Evolutionary conservation across 495 filamentous ascomycete species (phyloP).

Genomic region (Sphaerosporella brunnea): DNA sequence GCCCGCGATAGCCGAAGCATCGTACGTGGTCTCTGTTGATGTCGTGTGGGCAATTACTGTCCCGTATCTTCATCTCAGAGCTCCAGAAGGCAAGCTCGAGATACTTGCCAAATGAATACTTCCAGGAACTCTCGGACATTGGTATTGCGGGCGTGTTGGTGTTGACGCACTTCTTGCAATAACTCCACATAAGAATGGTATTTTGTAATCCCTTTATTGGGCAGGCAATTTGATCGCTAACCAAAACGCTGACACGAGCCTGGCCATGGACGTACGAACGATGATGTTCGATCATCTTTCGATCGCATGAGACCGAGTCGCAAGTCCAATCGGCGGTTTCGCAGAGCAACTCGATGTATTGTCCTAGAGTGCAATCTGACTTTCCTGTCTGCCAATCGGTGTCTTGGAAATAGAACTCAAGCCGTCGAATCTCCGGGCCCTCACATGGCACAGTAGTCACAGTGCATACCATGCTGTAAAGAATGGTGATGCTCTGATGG

Average conservation of each 20-base stretch:
- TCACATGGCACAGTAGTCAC: slow-evolving; percentile 77
- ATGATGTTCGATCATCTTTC: slow-evolving; percentile 81
- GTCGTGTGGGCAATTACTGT: slow-evolving; percentile 79
- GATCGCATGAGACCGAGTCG: slow-evolving; percentile 68
- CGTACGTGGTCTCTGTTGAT: slow-evolving; percentile 78
- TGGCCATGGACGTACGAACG: slow-evolving; percentile 95
- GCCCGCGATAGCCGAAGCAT: slow-evolving; percentile 76
- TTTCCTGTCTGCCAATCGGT: slow-evolving; percentile 37
- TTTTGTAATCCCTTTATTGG: slow-evolving; percentile 54
- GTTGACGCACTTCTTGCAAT: slow-evolving; percentile 59
- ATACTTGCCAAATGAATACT: slow-evolving; percentile 97
- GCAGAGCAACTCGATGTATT: slow-evolving; percentile 88
- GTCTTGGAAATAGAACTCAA: slow-evolving; percentile 83
- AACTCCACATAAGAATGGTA: slow-evolving; percentile 93
- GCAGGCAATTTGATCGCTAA: slow-evolving; percentile 50
- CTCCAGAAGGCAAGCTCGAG: slow-evolving; percentile 95
- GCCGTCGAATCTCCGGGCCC: slow-evolving; percentile 67
- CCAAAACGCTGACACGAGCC: slow-evolving; percentile 75
- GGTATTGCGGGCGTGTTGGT: slow-evolving; percentile 75
- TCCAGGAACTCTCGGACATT: slow-evolving; percentile 94
- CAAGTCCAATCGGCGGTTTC: slow-evolving; percentile 55
- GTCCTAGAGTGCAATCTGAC: slow-evolving; percentile 72
- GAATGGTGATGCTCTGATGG: slow-evolving; percentile 88
- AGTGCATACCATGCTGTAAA: slow-evolving; percentile 85
- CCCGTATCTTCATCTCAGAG: slow-evolving; percentile 57